phyloP scores from a whole-genome alignment of 306 rosid genomes.

The Trichosanthes cucumerina region DNA sequence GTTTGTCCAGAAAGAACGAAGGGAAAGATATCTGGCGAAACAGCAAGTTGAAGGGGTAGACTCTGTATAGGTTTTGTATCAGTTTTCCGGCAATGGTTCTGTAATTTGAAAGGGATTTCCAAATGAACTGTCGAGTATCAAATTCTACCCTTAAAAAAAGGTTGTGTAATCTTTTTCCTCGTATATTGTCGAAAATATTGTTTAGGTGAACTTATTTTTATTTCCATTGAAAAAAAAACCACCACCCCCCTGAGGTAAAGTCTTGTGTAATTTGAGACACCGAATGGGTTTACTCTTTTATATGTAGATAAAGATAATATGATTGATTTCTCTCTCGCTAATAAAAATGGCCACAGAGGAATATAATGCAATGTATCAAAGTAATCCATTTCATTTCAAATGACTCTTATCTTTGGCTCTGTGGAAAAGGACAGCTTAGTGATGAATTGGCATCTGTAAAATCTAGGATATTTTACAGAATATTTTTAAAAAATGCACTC shows the following conservation, averaged over 20 bases:
- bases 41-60: constrained; percentile 81
- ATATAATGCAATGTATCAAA: background rate
- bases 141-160: background rate
- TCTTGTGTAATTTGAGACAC: constrained; percentile 12
- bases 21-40: constrained; percentile 90
- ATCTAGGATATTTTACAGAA: no score
- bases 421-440: background rate
- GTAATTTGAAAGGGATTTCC: constrained; percentile 8
- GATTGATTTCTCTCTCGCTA: background rate
- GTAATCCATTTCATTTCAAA: background rate
- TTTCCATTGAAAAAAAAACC: background rate
- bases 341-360: background rate
- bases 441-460: background rate
- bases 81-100: constrained; percentile 15
- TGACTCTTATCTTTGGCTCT: background rate
- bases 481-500: no score
- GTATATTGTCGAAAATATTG: constrained; percentile 1
- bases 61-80: constrained; percentile 41
- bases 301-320: constrained; percentile 12
- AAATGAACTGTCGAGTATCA: background rate
- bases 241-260: background rate
- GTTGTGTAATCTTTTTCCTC: background rate
- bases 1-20: constrained; percentile 69
- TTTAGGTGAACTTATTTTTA: background rate
- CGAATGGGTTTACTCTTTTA: background rate